Evolutionary conservation across 495 filamentous ascomycete genomes (phyloP).

Genomic region (Sordaria brevicollis): DNA sequence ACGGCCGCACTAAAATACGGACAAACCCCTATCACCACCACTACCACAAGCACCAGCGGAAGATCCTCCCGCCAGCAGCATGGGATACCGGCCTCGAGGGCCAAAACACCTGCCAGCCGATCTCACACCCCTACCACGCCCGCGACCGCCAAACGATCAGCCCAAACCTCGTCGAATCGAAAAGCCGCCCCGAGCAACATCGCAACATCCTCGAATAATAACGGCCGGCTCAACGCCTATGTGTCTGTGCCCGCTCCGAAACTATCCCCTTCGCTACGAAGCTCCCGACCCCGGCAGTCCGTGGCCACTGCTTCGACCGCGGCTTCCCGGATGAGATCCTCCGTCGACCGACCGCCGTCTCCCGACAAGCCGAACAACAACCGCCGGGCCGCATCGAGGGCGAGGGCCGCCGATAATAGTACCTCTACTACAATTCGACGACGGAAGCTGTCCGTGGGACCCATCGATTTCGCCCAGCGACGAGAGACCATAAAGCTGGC

Average conservation of each 20-base stretch:
- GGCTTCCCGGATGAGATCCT: slow-evolving; percentile 49
- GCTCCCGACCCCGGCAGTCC: slow-evolving; percentile 70
- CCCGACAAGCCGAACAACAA: slow-evolving; percentile 27
- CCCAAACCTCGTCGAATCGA: slow-evolving; percentile 20
- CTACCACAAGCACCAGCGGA: no score
- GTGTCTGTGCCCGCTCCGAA: slow-evolving; percentile 40
- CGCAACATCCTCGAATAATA: slow-evolving; percentile 8
- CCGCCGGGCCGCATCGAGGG: slow-evolving; percentile 24
- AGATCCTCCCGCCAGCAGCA: slow-evolving; percentile 28
- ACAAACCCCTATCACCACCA: slow-evolving; percentile 10
- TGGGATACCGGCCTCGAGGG: slow-evolving; percentile 7
- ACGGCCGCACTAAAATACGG: slow-evolving; percentile 24
- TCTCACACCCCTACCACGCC: slow-evolving; percentile 22
- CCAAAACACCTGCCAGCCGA: slow-evolving; percentile 26
- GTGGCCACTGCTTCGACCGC: slow-evolving; percentile 63
- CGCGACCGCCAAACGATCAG: slow-evolving; percentile 25
- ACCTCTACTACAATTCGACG: slow-evolving; percentile 20
- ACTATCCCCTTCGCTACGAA: slow-evolving; percentile 61
- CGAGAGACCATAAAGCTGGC: slow-evolving; percentile 70
- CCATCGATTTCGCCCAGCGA: slow-evolving; percentile 68
- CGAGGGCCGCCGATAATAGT: slow-evolving; percentile 24
- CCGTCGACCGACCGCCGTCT: slow-evolving; percentile 27
- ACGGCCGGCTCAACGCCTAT: slow-evolving; percentile 41
- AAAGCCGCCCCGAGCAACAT: slow-evolving; percentile 22
- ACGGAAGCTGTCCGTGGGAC: slow-evolving; percentile 45